Evolutionary conservation across 345 rosid species (phyloP), one percentile per base, ranked within the genome.

Genomic region (Reutealis trisperma): DNA sequence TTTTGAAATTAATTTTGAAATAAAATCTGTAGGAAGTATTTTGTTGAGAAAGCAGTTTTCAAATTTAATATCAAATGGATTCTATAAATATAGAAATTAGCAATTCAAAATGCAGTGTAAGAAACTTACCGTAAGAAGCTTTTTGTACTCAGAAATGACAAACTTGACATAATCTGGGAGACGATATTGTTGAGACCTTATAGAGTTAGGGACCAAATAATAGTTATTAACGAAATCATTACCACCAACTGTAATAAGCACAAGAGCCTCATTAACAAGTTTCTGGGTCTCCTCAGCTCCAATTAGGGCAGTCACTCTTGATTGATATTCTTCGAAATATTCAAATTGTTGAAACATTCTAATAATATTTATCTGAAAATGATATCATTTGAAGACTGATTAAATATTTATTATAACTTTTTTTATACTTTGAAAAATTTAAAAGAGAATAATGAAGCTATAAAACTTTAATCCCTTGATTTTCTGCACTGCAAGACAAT

Each of bases 151-250:
- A 45, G 78, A 68, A 55, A 81, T 81, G 72, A 81, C 55, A 34
- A 11, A 77, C 44, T 22, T 49, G 15, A 77, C 81, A 59, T 81
- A 81, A 44, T 77, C 65, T 1, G 84, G 81, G 66, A 81, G 78
- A 14, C 67, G 18, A 18, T 22, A 81, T 16, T 81, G 81, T 65
- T 72, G 84, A 52, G 81, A 77, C 18, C 84, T 77, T 1, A 74
- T 61, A 8, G 84, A 81, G 72, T 42, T 68, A 21, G 84, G 84
- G 9, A 81, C 61, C 61, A 81, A 73, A 45, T 73, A 81, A 25
- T 81, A 81, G 71, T 81, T 81, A 71, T 77, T 81, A 7, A 81
- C 84, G 45, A 81, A 81, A 63, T 81, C 84, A 19, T 81, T 81
- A 21, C 84, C 84, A 6, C 84, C 84, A 0, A 73, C 63, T 2